A percentile compares a stretch with the other conserved stretches of the same genome.
Conservation (phyloP, 1,284 basidiomycete species). For the Mrakiaceae sp. region DNA sequence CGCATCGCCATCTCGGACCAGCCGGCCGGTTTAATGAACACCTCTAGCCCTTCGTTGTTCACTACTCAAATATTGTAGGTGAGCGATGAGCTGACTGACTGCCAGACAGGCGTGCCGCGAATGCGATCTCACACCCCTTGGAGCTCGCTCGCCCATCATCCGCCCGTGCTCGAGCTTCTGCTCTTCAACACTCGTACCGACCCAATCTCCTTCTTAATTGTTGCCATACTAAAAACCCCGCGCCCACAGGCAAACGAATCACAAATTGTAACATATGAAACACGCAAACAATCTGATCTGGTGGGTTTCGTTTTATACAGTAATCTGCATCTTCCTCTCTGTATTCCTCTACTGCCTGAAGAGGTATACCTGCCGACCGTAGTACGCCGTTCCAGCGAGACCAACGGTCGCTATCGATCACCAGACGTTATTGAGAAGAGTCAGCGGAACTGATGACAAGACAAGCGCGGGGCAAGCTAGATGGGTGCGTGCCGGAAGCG, state of each 20-base stretch:
- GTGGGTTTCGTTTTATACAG: too few relatives aligned
- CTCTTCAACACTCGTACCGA: neutral
- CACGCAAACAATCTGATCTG: neutral
- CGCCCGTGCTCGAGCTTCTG: neutral
- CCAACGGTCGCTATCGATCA: constrained; percentile 7
- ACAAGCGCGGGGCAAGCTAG: neutral
- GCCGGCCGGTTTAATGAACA: too few relatives aligned
- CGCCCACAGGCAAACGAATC: neutral
- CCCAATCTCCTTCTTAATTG: neutral
- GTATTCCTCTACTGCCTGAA: neutral
- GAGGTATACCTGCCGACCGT: constrained; percentile 13
- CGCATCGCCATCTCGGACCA: too few relatives aligned
- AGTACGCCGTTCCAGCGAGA: constrained; percentile 9
- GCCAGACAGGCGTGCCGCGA: too few relatives aligned
- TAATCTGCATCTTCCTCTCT: neutral
- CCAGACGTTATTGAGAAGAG: neutral
- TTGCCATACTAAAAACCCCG: neutral
- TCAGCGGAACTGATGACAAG: neutral
- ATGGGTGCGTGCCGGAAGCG: neutral
- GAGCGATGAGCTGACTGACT: too few relatives aligned
- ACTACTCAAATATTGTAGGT: too few relatives aligned
- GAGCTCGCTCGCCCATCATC: too few relatives aligned
- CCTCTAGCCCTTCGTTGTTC: too few relatives aligned
- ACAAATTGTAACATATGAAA: neutral
- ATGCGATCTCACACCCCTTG: too few relatives aligned